These are phyloP conservation scores for Ogataea nakhonphanomensis DNA, from an alignment of 805 yeast species.

Conservation along the genomic window DNA sequence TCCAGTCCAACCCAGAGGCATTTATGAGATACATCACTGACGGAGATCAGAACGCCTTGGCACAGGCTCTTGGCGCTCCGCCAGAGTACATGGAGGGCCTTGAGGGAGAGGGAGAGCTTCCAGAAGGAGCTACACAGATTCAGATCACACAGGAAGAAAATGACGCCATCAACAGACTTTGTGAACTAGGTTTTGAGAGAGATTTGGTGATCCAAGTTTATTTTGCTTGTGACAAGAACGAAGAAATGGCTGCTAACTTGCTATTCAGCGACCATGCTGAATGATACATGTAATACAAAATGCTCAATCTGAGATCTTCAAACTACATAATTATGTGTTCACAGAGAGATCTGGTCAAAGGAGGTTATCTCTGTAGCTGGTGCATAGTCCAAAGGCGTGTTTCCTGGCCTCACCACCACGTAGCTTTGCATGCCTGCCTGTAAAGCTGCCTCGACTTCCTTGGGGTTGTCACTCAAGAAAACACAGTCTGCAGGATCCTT, in stretches of 20 bases:
- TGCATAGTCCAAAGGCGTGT: conserved; percentile 41
- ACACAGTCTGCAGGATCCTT: conserved; percentile 29
- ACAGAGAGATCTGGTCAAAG: conserved; percentile 6
- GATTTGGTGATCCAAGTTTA: conserved; percentile 86
- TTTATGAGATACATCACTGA: conserved; percentile 71
- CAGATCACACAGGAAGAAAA: conserved; percentile 77
- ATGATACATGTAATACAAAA: conserved; percentile 11
- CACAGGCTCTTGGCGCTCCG: conserved; percentile 38
- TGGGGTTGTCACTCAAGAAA: conserved; percentile 77
- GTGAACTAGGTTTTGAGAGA: conserved; percentile 92
- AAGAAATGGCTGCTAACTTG: conserved; percentile 92
- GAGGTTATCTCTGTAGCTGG: conserved; percentile 1
- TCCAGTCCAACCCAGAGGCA: conserved; percentile 85
- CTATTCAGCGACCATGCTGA: conserved; percentile 60
- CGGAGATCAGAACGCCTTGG: conserved; percentile 55
- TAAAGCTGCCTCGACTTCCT: conserved; percentile 74
- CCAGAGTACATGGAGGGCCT: conserved; percentile 36
- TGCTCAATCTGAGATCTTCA: too few relatives aligned
- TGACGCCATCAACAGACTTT: conserved; percentile 82
- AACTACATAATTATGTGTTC: neutral
- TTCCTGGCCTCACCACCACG: conserved; percentile 74
- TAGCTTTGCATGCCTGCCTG: conserved; percentile 56
- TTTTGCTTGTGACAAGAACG: conserved; percentile 97
- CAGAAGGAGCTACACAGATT: conserved; percentile 48
- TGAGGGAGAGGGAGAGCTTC: conserved; percentile 36